Base-by-base conservation (phyloP, 2,329 filamentous ascomycete genomes). In the Beauveria rudraprayagi region DNA sequence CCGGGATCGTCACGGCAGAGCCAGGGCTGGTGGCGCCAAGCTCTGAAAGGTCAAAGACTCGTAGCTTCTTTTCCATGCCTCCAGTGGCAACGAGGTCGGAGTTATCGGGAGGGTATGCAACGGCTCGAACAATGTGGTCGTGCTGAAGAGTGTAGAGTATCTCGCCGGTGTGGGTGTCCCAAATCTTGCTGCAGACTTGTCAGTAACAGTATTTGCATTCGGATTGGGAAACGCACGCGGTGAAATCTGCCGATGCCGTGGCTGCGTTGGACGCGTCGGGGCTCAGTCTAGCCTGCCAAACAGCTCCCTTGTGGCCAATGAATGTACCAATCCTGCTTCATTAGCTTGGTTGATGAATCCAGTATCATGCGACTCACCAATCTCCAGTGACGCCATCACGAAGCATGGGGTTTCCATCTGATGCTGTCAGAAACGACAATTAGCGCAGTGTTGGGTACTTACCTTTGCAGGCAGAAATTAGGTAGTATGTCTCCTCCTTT, bases 361-460 rank as follows among this genome's bases (percentile, higher is more conserved):
- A 41, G 40, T 60, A 14, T 37, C 7, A 24, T 24, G 61, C 44
- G 53, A 67, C 80, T 63, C 78, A 90, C 90, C 92, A 97, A 75
- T 97, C 92, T 62, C 94, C 94, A 53, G 93, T 99, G 64, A 95
- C 84, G 65, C 94, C 94, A 77, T 97, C 91, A 66, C 94, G 90
- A 68, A 99, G 88, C 92, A 97, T 97, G 56, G 94, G 94, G 73
- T 97, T 97, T 71, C 93, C 93, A 80, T 99, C 94, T 92, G 73
- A 60, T 44, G 54, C 46, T 34, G 65, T 73, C 61, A 72, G 67
- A 63, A 62, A 61, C 61, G 56, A 47, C 48, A 53, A 59, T 40
- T 50, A 43, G 50, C 44, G 64, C 63, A 50, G 60, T 43, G 40
- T 48, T 24, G 5, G 46, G 64, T 50, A 52, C 73, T 60, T 69